These are phyloP conservation scores for Diaporthe amygdali DNA, from an alignment of 2,329 filamentous ascomycete species.

Conservation along the genomic window DNA sequence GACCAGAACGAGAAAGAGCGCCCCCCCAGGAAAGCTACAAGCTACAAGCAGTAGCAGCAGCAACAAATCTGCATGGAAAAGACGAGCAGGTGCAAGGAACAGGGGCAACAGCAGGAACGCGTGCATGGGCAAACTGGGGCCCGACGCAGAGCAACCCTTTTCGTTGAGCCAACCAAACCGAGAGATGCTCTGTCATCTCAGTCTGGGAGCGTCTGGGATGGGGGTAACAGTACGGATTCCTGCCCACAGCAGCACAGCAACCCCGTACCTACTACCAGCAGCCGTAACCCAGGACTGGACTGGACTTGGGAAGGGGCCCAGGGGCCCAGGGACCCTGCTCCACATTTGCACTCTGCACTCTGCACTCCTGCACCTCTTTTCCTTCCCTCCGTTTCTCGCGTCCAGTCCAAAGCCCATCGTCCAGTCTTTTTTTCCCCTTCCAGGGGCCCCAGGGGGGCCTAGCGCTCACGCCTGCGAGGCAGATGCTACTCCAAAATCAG, in stretches of 20 bases:
- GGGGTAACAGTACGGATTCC: neutral
- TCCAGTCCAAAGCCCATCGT: neutral
- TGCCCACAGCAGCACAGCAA: neutral
- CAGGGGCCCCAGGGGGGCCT: slow-evolving; percentile 5
- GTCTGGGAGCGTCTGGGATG: neutral
- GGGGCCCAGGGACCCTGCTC: neutral
- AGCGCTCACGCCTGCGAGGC: slow-evolving; percentile 1
- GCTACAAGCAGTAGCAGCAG: neutral
- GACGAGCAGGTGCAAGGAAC: slow-evolving; percentile 15
- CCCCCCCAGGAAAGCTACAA: neutral
- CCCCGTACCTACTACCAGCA: neutral
- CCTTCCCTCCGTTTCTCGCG: neutral
- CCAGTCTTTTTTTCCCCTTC: neutral
- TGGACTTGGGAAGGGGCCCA: no score
- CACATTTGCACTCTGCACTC: neutral
- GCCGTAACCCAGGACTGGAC: no score
- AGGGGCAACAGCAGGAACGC: slow-evolving; percentile 21
- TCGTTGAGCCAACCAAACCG: slow-evolving; percentile 14
- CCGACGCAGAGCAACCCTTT: slow-evolving; percentile 13
- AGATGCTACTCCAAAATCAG: slow-evolving; percentile 14
- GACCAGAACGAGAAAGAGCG: neutral
- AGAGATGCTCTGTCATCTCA: slow-evolving; percentile 12
- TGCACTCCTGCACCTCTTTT: neutral
- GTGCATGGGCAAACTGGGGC: slow-evolving; percentile 18
- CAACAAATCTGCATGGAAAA: slow-evolving; percentile 19